Percentiles rank a stretch among this genome's conserved stretches.
Evolutionary conservation across 1,284 basidiomycete species (phyloP).

Genomic region (Jaminaea rosea): DNA sequence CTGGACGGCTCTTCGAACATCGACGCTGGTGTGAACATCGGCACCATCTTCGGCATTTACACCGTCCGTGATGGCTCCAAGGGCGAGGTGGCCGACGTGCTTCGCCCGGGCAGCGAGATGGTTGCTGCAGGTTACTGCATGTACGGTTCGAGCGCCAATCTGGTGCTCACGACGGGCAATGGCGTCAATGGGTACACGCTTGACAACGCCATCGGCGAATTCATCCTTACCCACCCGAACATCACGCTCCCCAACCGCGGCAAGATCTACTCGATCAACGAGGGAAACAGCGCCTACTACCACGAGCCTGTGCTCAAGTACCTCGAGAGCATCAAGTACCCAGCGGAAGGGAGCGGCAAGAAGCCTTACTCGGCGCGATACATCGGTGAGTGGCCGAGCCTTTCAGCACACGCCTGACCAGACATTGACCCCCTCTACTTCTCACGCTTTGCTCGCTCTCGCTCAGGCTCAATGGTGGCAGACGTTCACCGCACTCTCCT

Average conservation of each 20-base stretch:
- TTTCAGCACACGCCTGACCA: neutral
- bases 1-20: conserved; percentile 98
- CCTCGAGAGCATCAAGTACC: conserved; percentile 85
- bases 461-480: conserved; percentile 75
- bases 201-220: conserved; percentile 78
- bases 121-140: conserved; percentile 73
- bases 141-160: conserved; percentile 97
- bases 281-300: conserved; percentile 94
- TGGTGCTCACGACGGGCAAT: conserved; percentile 87
- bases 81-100: conserved; percentile 74
- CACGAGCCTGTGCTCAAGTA: conserved; percentile 62
- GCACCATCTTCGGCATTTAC: conserved; percentile 98
- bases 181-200: conserved; percentile 99
- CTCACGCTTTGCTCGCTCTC: neutral
- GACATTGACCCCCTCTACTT: neutral
- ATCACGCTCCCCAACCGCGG: conserved; percentile 87
- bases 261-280: conserved; percentile 99
- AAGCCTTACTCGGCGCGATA: conserved; percentile 59
- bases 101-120: conserved; percentile 91
- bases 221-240: conserved; percentile 96
- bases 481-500: conserved; percentile 92
- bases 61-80: conserved; percentile 64
- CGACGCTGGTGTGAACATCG: conserved; percentile 99
- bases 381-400: conserved; percentile 58
- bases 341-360: conserved; percentile 40